Evolutionary conservation across 208 protist species (phyloP), one percentile per base, ranked within the genome.

Genomic region (Kentomonas sorsogonicus): DNA sequence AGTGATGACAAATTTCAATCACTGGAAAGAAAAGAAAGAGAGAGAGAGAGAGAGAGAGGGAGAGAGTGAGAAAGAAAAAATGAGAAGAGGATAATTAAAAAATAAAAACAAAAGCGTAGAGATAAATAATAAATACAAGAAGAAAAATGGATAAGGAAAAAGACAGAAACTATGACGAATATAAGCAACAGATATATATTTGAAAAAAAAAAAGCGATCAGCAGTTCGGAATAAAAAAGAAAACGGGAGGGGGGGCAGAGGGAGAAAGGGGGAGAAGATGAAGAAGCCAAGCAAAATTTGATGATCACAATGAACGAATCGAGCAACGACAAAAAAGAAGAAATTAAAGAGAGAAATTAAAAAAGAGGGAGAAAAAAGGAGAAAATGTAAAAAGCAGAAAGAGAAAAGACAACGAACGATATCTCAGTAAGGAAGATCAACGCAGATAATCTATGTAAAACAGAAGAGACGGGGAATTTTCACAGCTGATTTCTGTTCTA

Each of bases 301-400:
- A 3, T 23, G 6, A 40, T 33, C 27, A 53, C 39, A 41, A 64
- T 34, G 31, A 25, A 44, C 30, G 23, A 33, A 62, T 18, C 23
- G 38, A 43, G 33, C 36, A 62, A 64, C 13, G 16, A 53, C 18
- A 30, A 25, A 36, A 26, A 53, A 64, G 57, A 52, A 47, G 34
- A 48, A 25, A 48, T 33, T 29, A 53, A 52, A 25, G 29, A 30
- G 6, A 31, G 36, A 27, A 57, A 46, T 39, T 11, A 20, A 48
- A 13, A 36, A 46, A 6, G 18, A 39, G 34, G 5, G 20, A 15
- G 7, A 6, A 60, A 60, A 30, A 46, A 25, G 23, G 30, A 22
- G 25, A 52, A 53, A 63, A 54, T 48, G 25, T 26, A 48, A 20
- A 26, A 26, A 6, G 22, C 16, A 48, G 25, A 48, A 48, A 18